Conservation (phyloP, 352 stramenopile genomes). For the Phytophthora gonapodyides region DNA sequence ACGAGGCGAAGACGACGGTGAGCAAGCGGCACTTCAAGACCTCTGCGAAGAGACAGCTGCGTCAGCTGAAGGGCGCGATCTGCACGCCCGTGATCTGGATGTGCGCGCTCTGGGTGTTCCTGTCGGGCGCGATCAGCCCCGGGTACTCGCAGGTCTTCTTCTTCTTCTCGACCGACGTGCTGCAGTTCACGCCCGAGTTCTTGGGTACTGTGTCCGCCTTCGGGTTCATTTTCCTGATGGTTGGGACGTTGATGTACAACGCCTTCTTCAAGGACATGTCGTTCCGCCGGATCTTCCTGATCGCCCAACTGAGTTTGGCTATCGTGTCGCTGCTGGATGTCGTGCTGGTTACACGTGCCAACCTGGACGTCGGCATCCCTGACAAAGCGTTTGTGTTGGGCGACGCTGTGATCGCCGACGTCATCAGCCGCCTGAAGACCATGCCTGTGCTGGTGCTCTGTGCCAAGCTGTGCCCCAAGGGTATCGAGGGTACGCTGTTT, state of each 20-base stretch:
- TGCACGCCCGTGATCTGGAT: constrained; percentile 93
- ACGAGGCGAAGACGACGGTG: constrained; percentile 70
- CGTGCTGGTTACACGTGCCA: constrained; percentile 92
- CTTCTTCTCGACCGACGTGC: constrained; percentile 96
- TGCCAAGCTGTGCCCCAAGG: constrained; percentile 93
- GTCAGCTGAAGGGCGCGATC: constrained; percentile 80
- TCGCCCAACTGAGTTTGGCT: constrained; percentile 76
- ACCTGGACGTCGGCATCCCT: constrained; percentile 92
- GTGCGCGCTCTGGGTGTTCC: constrained; percentile 96
- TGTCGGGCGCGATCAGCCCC: constrained; percentile 93
- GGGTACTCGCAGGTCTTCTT: constrained; percentile 95
- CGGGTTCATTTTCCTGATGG: constrained; percentile 78
- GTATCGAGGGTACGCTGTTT: constrained; percentile 97
- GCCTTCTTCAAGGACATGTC: constrained; percentile 89
- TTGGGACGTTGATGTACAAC: constrained; percentile 87
- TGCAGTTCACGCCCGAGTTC: constrained; percentile 96
- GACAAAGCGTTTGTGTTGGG: constrained; percentile 96
- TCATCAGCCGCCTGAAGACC: constrained; percentile 82
- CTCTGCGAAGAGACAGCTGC: constrained; percentile 56
- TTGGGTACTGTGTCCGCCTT: constrained; percentile 87
- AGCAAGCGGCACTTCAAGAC: constrained; percentile 53
- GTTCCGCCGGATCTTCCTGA: constrained; percentile 94
- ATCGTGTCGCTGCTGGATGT: constrained; percentile 78
- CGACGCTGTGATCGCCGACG: constrained; percentile 92
- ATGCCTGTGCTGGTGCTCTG: constrained; percentile 96